A percentile compares a stretch with the other conserved stretches of the same genome.
phyloP scores from a whole-genome alignment of 805 yeast species.

The Wickerhamiella azyma region DNA sequence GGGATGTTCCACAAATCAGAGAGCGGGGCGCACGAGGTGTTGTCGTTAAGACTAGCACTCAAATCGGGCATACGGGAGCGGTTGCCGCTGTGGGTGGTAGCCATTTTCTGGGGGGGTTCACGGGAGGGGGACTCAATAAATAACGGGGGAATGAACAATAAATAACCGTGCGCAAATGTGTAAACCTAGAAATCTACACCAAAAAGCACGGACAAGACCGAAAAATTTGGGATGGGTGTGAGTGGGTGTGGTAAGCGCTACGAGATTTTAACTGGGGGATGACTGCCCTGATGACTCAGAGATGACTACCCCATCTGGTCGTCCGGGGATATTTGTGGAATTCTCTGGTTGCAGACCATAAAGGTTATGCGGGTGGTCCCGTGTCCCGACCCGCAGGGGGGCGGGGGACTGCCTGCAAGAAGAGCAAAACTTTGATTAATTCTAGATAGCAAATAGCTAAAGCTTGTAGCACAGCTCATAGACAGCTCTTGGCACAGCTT shows the following conservation, averaged over 20 bases:
- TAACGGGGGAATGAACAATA: background rate
- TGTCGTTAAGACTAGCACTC: constrained; percentile 18
- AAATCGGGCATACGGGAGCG: constrained; percentile 19
- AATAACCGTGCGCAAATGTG: background rate
- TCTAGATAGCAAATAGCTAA: no score
- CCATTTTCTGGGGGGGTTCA: constrained; percentile 12
- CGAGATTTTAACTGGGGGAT: no score
- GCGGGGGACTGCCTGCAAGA: no score
- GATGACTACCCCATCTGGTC: no score
- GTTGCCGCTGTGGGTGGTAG: constrained; percentile 17
- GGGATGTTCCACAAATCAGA: constrained; percentile 21
- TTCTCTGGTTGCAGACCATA: background rate
- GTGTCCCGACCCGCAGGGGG: no score
- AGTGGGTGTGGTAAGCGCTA: no score
- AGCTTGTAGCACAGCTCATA: no score
- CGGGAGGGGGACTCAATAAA: background rate
- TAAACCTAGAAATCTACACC: background rate
- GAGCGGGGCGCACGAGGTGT: constrained; percentile 18
- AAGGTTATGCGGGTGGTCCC: no score
- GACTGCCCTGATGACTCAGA: no score
- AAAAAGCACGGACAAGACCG: background rate
- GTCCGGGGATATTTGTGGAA: background rate
- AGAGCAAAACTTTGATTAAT: no score
- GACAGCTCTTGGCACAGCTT: no score
- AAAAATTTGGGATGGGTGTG: background rate